Evolutionary conservation across 2,329 filamentous ascomycete species (phyloP), one percentile per base, ranked within the genome.

Genomic region (Fusarium sp.): DNA sequence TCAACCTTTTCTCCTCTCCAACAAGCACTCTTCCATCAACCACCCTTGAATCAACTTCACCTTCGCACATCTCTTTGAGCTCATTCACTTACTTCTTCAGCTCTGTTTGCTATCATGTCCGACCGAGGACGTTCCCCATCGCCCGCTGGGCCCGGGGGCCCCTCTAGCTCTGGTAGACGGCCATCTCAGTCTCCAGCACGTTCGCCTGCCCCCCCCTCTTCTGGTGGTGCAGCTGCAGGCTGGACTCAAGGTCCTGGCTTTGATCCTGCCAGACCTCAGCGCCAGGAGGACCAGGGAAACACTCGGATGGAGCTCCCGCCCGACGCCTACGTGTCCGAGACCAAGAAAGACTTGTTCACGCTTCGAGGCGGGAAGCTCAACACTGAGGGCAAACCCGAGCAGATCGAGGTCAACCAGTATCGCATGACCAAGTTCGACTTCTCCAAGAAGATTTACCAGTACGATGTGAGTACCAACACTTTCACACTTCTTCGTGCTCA

Each of bases 391-490:
- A 88, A 86, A 65, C 76, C 83, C 0, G 85, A 90, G 18, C 75
- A 80, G 1, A 73, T 94, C 1, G 79, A 85, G 0, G 81, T 97
- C 39, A 98, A 98, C 77, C 90, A 94, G 11, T 97, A 91, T 80
- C 86, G 90, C 0, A 90, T 98, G 58, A 80, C 78, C 0, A 80
- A 83, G 10, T 89, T 90, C 40, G 76, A 82, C 59, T 90, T 90
- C 0, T 84, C 79, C 3, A 86, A 84, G 12, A 87, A 88, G 0
- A 88, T 98, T 23, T 90, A 90, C 67, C 95, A 98, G 77, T 98
- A 95, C 73, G 94, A 97, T 82, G 93, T 95, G 82, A 86, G 92
- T 87, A 46, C 50, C 15, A 47, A 7, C 15, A 23, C 47, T 28
- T 34, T n/a, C n/a, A 30, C 15, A 6, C 4, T 8, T 13, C 23